Evolutionary conservation across 768 basidiomycete species (phyloP).

Genomic region (Leccinum ochraceum): DNA sequence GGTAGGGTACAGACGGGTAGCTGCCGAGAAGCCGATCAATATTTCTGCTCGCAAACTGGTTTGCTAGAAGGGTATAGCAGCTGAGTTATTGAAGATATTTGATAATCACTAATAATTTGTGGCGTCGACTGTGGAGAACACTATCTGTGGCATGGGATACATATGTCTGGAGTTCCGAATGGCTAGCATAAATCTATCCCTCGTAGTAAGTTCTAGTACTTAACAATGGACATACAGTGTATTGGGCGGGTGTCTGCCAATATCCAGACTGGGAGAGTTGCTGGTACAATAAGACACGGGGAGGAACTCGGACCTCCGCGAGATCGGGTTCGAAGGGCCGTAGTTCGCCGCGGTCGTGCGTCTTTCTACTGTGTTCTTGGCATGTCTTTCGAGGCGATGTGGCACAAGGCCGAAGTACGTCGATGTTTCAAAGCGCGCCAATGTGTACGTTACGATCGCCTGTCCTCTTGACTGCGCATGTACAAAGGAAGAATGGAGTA

Average conservation of each 20-base stretch:
- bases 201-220: too few species aligned
- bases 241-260: too few species aligned
- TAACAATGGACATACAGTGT: too few species aligned
- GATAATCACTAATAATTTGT: neutral
- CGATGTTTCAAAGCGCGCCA: neutral
- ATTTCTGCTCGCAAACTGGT: neutral
- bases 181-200: too few species aligned
- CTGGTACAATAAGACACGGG: too few species aligned
- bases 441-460: neutral
- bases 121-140: neutral
- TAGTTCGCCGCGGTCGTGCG: too few species aligned
- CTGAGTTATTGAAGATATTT: slow-evolving; percentile 4
- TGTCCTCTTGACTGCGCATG: neutral
- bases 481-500: neutral
- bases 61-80: neutral
- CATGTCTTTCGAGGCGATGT: neutral
- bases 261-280: too few species aligned
- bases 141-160: neutral
- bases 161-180: neutral
- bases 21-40: neutral
- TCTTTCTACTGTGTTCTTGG: too few species aligned
- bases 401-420: neutral
- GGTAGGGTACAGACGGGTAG: slow-evolving; percentile 20
- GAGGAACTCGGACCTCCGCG: too few species aligned
- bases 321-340: too few species aligned